Evolutionary conservation across 1,284 basidiomycete genomes (phyloP).

Genomic region (Leccinum fallax): DNA sequence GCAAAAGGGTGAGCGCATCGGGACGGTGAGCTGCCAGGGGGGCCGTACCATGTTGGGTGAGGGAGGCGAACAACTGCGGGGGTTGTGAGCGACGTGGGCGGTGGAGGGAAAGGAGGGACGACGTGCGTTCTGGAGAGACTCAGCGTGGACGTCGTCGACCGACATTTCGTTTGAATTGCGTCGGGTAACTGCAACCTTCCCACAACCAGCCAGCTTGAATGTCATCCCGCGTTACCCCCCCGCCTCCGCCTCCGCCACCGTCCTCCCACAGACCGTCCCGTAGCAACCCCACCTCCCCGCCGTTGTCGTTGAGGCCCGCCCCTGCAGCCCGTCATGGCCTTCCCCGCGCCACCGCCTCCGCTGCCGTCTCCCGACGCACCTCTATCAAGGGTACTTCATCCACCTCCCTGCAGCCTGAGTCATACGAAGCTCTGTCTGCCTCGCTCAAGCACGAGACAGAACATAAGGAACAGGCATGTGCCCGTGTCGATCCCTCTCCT

Average conservation of each 20-base stretch:
- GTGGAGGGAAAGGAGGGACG: constrained; percentile 15
- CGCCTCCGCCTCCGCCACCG: constrained; percentile 20
- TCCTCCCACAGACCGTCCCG: constrained; percentile 44
- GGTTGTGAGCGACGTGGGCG: constrained; percentile 16
- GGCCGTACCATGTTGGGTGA: constrained; percentile 23
- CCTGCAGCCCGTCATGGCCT: constrained; percentile 45
- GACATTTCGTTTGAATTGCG: constrained; percentile 8
- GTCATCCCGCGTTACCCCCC: constrained; percentile 43
- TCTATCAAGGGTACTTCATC: constrained; percentile 46
- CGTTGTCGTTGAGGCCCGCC: constrained; percentile 41
- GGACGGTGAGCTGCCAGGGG: not conserved
- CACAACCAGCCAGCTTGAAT: constrained; percentile 19
- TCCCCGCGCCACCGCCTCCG: constrained; percentile 42
- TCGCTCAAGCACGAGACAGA: constrained; percentile 75
- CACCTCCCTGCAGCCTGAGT: constrained; percentile 41
- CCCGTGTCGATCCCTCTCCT: constrained; percentile 1
- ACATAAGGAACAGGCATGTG: constrained; percentile 72
- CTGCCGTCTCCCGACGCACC: constrained; percentile 50
- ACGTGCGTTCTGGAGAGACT: constrained; percentile 49
- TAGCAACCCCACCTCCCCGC: constrained; percentile 34
- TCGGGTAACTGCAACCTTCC: constrained; percentile 11
- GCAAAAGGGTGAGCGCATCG: constrained; percentile 8
- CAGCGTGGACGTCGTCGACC: constrained; percentile 40
- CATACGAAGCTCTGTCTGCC: constrained; percentile 55
- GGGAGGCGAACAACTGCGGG: constrained; percentile 23